Percentiles rank a stretch among this genome's conserved stretches.
phyloP scores from a whole-genome alignment of 257 asterid genomes.

The Asclepias syriaca region DNA sequence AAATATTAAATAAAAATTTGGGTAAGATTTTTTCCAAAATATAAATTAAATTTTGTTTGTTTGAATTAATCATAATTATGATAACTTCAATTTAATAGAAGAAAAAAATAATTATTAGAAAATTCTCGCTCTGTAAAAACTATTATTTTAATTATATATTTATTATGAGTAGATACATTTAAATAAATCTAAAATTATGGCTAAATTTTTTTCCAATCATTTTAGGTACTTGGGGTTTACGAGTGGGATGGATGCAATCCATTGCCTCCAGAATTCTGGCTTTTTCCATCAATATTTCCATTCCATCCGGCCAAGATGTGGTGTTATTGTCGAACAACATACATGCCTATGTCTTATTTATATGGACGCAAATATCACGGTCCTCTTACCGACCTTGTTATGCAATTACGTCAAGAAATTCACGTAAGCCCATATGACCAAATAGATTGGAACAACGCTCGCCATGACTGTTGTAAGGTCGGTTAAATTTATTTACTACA shows the following conservation, averaged over 20 bases:
- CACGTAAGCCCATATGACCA: slow-evolving; percentile 45
- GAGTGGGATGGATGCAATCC: slow-evolving; percentile 97
- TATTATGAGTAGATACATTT: too few species aligned
- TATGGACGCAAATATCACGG: slow-evolving; percentile 62
- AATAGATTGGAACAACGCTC: slow-evolving; percentile 71
- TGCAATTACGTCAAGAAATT: slow-evolving; percentile 54
- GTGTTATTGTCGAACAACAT: slow-evolving; percentile 74
- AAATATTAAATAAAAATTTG: too few species aligned
- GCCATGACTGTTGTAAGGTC: slow-evolving; percentile 68
- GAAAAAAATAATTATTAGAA: too few species aligned
- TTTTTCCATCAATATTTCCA: slow-evolving; percentile 67
- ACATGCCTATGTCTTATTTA: slow-evolving; percentile 88
- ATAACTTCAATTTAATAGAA: too few species aligned
- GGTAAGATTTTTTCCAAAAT: too few species aligned
- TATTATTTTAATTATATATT: too few species aligned
- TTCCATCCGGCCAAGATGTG: slow-evolving; percentile 90
- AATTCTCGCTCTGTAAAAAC: too few species aligned
- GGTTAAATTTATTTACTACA: background rate
- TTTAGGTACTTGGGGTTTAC: slow-evolving; percentile 77
- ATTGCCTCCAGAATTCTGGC: slow-evolving; percentile 81
- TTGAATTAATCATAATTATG: too few species aligned
- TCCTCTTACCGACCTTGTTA: slow-evolving; percentile 52
- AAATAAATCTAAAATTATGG: too few species aligned
- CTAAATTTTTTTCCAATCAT: too few species aligned
- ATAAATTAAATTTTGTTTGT: too few species aligned